These are phyloP conservation scores for Mrakia hoshinonis DNA, from an alignment of 768 basidiomycete genomes.

Conservation along the genomic window DNA sequence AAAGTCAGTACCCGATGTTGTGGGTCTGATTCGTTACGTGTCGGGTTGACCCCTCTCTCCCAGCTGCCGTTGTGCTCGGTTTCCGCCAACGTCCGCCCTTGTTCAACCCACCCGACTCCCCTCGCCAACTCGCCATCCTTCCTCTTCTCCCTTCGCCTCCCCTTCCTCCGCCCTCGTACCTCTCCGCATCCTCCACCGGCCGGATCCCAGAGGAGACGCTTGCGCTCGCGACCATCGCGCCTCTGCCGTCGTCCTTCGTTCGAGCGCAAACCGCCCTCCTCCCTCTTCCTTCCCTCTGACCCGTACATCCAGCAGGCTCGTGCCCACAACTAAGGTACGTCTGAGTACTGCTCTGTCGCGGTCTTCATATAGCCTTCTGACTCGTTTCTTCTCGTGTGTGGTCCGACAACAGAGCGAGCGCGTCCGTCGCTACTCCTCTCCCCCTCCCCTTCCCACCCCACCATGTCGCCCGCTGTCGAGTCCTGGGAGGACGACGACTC, in stretches of 20 bases:
- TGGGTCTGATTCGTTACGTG: too few species aligned
- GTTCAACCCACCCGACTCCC: too few species aligned
- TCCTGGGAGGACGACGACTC: slow-evolving; percentile 25
- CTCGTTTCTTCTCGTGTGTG: background rate
- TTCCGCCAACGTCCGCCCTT: slow-evolving; percentile 6
- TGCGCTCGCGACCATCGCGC: background rate
- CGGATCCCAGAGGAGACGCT: too few species aligned
- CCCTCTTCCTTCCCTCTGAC: background rate
- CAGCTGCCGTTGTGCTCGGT: background rate
- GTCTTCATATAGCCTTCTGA: background rate
- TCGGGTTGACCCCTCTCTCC: background rate
- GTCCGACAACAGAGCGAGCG: background rate
- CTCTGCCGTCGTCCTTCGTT: background rate
- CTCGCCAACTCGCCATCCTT: too few species aligned
- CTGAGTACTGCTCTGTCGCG: background rate
- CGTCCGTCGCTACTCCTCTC: background rate
- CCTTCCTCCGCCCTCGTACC: too few species aligned
- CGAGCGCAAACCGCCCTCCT: slow-evolving; percentile 4
- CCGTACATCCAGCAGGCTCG: background rate
- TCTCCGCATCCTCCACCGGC: too few species aligned
- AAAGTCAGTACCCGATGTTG: too few species aligned
- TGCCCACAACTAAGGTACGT: background rate
- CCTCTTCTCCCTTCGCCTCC: too few species aligned
- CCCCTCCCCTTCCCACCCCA: background rate
- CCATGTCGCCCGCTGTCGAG: slow-evolving; percentile 6